Conservation (phyloP, 495 filamentous ascomycete genomes). For the Neurospora sp. region DNA sequence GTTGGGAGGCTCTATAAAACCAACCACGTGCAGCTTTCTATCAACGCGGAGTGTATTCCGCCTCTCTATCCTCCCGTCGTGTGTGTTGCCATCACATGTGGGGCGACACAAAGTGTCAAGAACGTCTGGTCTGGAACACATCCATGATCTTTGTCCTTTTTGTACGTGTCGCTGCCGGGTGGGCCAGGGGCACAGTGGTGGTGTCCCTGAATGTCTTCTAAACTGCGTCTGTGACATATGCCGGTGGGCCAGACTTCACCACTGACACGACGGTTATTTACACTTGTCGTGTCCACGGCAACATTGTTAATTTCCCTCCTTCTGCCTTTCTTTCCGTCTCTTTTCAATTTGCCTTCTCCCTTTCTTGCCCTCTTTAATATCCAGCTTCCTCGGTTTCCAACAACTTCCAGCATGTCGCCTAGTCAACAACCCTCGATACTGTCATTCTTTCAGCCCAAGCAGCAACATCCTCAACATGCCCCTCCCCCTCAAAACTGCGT, state of each 20-base stretch:
- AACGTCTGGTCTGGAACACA: not conserved
- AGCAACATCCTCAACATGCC: not conserved
- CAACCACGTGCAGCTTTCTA: not conserved
- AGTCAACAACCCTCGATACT: conserved; percentile 37
- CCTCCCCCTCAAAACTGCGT: not conserved
- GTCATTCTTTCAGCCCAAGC: conserved; percentile 32
- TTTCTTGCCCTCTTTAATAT: not conserved
- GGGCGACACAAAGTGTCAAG: not conserved
- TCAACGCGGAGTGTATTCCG: not conserved
- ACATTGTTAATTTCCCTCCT: not conserved
- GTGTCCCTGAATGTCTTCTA: not conserved
- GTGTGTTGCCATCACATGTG: not conserved
- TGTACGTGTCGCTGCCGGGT: not conserved
- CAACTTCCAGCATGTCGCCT: conserved; percentile 14
- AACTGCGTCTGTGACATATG: not conserved
- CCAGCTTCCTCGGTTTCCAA: not conserved
- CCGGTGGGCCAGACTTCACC: not conserved
- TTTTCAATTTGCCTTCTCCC: not conserved
- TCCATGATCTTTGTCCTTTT: not conserved
- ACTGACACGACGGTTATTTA: not conserved
- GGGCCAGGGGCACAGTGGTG: not conserved
- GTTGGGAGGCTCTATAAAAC: not conserved
- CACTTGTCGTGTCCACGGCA: not conserved
- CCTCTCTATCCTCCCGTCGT: not conserved
- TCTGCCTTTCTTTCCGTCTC: not conserved